phyloP scores from a whole-genome alignment of 1,284 basidiomycete species.

The Tilletia walkeri region DNA sequence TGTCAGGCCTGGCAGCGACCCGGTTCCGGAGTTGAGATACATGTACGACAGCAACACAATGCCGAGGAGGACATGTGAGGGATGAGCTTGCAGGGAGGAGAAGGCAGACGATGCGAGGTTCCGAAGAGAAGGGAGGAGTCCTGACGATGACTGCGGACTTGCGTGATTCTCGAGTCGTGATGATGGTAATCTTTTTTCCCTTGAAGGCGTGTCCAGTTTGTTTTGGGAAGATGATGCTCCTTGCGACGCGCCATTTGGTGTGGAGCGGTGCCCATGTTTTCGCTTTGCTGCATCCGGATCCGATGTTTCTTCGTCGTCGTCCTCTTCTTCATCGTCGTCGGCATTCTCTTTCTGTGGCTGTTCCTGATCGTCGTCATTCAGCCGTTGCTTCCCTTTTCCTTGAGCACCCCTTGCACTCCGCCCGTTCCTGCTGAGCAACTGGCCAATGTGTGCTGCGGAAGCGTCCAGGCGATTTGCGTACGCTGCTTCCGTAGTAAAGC shows the following conservation, averaged over 20 bases:
- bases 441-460: not conserved
- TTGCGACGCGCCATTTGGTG: not conserved
- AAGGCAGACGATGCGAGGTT: too few relatives aligned
- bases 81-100: too few relatives aligned
- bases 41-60: too few relatives aligned
- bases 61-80: too few relatives aligned
- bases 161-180: too few relatives aligned
- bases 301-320: constrained; percentile 6
- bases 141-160: too few relatives aligned
- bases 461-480: constrained; percentile 1
- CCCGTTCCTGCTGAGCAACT: not conserved
- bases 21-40: too few relatives aligned
- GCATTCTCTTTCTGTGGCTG: not conserved
- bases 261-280: not conserved
- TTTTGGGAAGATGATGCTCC: not conserved
- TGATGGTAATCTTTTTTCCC: too few relatives aligned
- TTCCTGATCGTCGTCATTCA: not conserved
- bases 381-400: constrained; percentile 2
- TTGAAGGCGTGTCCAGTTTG: not conserved
- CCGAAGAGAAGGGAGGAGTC: too few relatives aligned
- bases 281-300: not conserved
- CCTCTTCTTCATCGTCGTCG: not conserved
- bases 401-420: not conserved
- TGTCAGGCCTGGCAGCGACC: not conserved
- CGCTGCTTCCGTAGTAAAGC: not conserved